These are phyloP conservation scores for Ganoderma leucocontextum DNA, from an alignment of 1,284 basidiomycete genomes.

Conservation along the genomic window DNA sequence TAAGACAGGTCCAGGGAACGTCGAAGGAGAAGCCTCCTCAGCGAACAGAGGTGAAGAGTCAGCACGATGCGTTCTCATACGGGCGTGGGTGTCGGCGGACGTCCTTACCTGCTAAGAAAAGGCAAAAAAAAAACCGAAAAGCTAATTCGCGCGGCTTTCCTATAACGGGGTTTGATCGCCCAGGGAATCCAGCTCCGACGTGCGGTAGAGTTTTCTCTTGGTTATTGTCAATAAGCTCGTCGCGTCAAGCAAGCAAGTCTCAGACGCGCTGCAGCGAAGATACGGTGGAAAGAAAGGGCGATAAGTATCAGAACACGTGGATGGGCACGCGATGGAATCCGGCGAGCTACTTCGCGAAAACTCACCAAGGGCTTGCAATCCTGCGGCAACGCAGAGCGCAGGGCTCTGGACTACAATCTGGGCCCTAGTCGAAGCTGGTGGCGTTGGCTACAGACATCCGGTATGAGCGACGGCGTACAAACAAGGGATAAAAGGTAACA, in stretches of 20 bases:
- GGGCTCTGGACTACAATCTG: background rate
- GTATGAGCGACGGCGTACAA: slow-evolving; percentile 18
- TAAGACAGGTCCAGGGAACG: background rate
- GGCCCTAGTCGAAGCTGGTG: background rate
- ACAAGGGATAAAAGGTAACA: slow-evolving; percentile 20
- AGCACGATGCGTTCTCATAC: background rate
- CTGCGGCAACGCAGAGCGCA: slow-evolving; percentile 12
- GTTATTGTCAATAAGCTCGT: background rate
- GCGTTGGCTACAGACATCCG: slow-evolving; percentile 4
- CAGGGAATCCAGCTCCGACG: background rate
- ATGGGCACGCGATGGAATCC: background rate
- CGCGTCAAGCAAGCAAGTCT: background rate
- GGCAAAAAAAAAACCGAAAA: background rate
- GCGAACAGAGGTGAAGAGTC: background rate
- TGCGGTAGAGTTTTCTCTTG: slow-evolving; percentile 1
- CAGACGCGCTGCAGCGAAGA: background rate
- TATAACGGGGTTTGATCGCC: background rate
- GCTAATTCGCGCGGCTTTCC: background rate
- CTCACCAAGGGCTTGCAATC: slow-evolving; percentile 2
- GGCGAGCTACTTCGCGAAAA: slow-evolving; percentile 1
- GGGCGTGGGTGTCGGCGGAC: background rate
- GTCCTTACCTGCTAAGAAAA: background rate
- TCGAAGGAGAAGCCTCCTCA: background rate
- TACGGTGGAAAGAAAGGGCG: background rate
- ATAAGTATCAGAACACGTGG: background rate